Percentiles rank a stretch among this genome's conserved stretches.
phyloP scores from a whole-genome alignment of 2,329 filamentous ascomycete genomes.

The Phialophora expanda region DNA sequence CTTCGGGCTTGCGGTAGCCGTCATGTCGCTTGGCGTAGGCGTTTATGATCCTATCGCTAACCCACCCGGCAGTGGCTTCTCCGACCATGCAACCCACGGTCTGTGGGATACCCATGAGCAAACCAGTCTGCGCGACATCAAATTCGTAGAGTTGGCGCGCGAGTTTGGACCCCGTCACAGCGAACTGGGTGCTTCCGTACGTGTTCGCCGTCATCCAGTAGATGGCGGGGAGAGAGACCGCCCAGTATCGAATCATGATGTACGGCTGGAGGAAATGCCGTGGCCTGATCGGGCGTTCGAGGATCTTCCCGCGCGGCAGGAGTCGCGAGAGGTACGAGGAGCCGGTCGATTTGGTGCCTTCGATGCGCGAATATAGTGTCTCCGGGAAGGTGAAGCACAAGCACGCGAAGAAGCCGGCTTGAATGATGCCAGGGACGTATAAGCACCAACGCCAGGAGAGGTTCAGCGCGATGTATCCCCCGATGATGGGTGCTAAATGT shows the following conservation, averaged over 20 bases:
- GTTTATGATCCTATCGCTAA: slow-evolving; percentile 9
- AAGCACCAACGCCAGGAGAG: slow-evolving; percentile 16
- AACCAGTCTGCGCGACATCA: slow-evolving; percentile 10
- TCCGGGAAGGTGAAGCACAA: slow-evolving; percentile 7
- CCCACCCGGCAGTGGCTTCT: slow-evolving; percentile 10
- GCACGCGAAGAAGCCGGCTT: neutral
- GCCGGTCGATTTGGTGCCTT: slow-evolving; percentile 1
- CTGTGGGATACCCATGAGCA: slow-evolving; percentile 9
- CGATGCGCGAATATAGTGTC: slow-evolving; percentile 9
- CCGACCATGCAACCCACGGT: slow-evolving; percentile 14
- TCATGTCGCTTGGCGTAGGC: slow-evolving; percentile 1
- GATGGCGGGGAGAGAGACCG: slow-evolving; percentile 13
- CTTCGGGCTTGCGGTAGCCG: slow-evolving; percentile 14
- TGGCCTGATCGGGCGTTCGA: neutral
- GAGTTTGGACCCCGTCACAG: slow-evolving; percentile 5
- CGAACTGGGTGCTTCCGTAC: slow-evolving; percentile 11
- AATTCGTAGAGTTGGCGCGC: slow-evolving; percentile 8
- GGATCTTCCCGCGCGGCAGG: slow-evolving; percentile 11
- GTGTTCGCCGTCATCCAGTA: slow-evolving; percentile 9
- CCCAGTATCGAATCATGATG: slow-evolving; percentile 11
- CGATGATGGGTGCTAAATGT: slow-evolving; percentile 13
- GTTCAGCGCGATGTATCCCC: slow-evolving; percentile 8
- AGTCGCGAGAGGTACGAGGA: neutral
- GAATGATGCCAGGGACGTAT: slow-evolving; percentile 9
- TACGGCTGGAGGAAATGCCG: slow-evolving; percentile 12